A percentile compares a stretch with the other conserved stretches of the same genome.
Conservation (phyloP, 768 basidiomycete genomes). For the Boletus rubroflammeus region DNA sequence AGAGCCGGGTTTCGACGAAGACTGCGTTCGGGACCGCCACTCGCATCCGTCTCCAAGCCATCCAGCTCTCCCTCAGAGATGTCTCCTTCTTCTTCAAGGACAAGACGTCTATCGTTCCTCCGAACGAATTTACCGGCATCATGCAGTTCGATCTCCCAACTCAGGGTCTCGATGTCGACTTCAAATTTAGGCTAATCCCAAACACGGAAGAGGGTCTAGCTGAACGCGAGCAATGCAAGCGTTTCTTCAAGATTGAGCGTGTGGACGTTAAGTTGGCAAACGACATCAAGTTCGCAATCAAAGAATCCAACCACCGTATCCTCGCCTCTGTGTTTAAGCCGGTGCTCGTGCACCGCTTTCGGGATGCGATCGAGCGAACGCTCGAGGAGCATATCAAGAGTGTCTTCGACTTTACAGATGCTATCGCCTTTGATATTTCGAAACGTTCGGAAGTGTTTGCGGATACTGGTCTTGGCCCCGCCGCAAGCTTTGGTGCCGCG, state of each 20-base stretch:
- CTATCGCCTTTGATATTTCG: constrained; percentile 55
- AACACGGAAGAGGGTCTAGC: constrained; percentile 38
- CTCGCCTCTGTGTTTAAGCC: constrained; percentile 62
- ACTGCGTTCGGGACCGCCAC: constrained; percentile 62
- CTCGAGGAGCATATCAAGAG: constrained; percentile 53
- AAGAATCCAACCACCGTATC: constrained; percentile 61
- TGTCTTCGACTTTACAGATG: constrained; percentile 51
- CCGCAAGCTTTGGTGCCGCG: constrained; percentile 51
- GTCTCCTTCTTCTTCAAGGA: constrained; percentile 76
- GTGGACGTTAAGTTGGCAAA: constrained; percentile 54
- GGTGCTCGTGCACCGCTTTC: constrained; percentile 51
- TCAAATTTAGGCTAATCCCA: constrained; percentile 63
- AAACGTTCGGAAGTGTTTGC: constrained; percentile 59
- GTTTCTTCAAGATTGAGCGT: constrained; percentile 59
- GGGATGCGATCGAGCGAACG: constrained; percentile 57
- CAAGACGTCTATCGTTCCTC: constrained; percentile 50
- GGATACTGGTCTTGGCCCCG: constrained; percentile 54
- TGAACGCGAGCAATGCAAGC: constrained; percentile 43
- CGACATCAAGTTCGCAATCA: constrained; percentile 51
- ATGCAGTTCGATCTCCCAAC: constrained; percentile 59
- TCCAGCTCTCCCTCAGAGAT: constrained; percentile 59
- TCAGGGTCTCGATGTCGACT: constrained; percentile 65
- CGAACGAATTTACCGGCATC: constrained; percentile 58
- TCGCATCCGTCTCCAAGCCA: constrained; percentile 59
- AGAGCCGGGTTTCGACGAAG: constrained; percentile 32